Conservation (phyloP, 2,329 filamentous ascomycete species). For the Fusarium albidum region DNA sequence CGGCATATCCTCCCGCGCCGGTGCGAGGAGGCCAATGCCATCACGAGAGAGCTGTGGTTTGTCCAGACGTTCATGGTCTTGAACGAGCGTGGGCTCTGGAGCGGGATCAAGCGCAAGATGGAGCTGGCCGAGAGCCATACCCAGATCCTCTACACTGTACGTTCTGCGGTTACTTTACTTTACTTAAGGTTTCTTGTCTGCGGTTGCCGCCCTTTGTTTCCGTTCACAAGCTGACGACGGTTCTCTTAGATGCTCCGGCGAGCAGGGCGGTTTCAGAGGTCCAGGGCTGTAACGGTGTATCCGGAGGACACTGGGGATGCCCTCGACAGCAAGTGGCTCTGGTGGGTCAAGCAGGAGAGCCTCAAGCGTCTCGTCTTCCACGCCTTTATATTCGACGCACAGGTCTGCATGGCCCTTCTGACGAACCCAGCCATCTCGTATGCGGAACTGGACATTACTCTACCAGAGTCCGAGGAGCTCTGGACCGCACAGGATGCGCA, state of each 20-base stretch:
- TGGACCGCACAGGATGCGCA: constrained; percentile 23
- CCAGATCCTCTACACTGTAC: constrained; percentile 22
- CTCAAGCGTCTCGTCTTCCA: constrained; percentile 17
- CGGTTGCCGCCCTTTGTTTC: too few species aligned
- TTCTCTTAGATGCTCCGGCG: constrained; percentile 24
- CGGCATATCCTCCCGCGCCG: constrained; percentile 6
- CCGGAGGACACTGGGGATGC: constrained; percentile 11
- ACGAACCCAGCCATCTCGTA: constrained; percentile 21
- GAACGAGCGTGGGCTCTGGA: constrained; percentile 24
- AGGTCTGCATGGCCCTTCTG: constrained; percentile 19
- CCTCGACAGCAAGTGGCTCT: constrained; percentile 22
- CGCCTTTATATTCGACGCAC: constrained; percentile 18
- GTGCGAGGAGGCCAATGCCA: constrained; percentile 18
- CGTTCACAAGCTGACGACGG: too few species aligned
- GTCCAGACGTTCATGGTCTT: constrained; percentile 20
- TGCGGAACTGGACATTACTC: constrained; percentile 13
- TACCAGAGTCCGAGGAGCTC: constrained; percentile 22
- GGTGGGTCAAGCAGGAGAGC: constrained; percentile 24
- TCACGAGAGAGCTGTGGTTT: constrained; percentile 13
- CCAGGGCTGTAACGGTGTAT: too few species aligned
- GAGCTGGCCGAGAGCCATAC: constrained; percentile 26
- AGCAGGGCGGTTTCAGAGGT: constrained; percentile 9
- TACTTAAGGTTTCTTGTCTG: too few species aligned
- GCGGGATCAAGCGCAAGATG: constrained; percentile 25
- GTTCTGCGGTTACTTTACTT: too few species aligned